Conservation (phyloP, 2,329 filamentous ascomycete genomes). For the Kalaharituber pfeilii region DNA sequence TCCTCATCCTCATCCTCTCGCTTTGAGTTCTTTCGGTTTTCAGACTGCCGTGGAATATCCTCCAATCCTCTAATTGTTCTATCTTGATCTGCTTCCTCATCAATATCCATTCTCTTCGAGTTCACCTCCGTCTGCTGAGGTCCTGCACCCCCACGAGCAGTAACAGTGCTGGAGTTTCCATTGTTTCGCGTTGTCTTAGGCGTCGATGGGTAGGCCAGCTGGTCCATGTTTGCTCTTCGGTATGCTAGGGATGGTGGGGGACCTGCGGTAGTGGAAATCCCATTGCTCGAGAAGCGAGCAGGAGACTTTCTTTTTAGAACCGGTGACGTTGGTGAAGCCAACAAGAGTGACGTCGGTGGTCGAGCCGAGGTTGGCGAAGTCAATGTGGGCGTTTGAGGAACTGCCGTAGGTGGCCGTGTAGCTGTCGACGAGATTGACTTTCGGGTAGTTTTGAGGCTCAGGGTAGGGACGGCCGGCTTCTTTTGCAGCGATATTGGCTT, state of each 20-base stretch:
- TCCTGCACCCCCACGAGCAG: slow-evolving; percentile 7
- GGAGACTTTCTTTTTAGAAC: slow-evolving; percentile 13
- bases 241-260: slow-evolving; percentile 23
- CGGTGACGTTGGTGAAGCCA: slow-evolving; percentile 7
- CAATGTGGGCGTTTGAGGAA: not conserved
- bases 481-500: not conserved
- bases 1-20: slow-evolving; percentile 18
- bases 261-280: slow-evolving; percentile 22
- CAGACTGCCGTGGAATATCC: slow-evolving; percentile 16
- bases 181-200: slow-evolving; percentile 12
- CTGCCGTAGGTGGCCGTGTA: slow-evolving; percentile 1
- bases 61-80: slow-evolving; percentile 17
- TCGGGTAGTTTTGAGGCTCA: not conserved
- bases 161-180: slow-evolving; percentile 13
- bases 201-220: slow-evolving; percentile 15
- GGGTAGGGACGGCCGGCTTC: not conserved
- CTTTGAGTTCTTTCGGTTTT: slow-evolving; percentile 11
- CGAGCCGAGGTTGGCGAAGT: not conserved
- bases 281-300: slow-evolving; percentile 23
- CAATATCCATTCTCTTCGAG: slow-evolving; percentile 13
- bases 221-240: slow-evolving; percentile 17
- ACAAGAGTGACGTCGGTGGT: not conserved
- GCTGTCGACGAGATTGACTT: not conserved
- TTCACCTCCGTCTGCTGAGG: slow-evolving; percentile 10
- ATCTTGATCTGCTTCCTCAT: slow-evolving; percentile 10